Evolutionary conservation across 495 filamentous ascomycete species (phyloP).

Genomic region (Xylaria nigripes): DNA sequence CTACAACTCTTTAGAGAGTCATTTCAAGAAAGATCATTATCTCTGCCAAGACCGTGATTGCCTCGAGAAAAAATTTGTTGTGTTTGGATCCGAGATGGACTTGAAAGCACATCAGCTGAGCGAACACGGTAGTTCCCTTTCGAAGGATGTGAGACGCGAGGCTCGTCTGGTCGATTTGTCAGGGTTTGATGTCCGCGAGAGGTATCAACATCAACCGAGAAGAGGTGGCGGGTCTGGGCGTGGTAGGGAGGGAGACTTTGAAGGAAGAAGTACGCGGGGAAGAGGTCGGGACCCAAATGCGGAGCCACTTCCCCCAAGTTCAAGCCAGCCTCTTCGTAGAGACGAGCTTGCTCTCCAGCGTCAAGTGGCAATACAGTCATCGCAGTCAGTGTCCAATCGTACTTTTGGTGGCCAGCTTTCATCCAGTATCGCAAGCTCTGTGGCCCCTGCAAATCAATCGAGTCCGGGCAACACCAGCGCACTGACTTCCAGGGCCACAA

Average conservation of each 20-base stretch:
- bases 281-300: constrained; percentile 56
- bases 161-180: constrained; percentile 82
- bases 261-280: constrained; percentile 39
- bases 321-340: constrained; percentile 72
- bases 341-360: constrained; percentile 90
- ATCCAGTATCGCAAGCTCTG: constrained; percentile 17
- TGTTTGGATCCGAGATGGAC: constrained; percentile 90
- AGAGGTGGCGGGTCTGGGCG: constrained; percentile 42
- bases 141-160: constrained; percentile 78
- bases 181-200: constrained; percentile 66
- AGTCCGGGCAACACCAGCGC: neutral
- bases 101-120: constrained; percentile 81
- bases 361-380: constrained; percentile 82
- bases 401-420: constrained; percentile 79
- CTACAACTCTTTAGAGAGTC: constrained; percentile 72
- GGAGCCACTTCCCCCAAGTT: constrained; percentile 67
- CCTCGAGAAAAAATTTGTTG: constrained; percentile 94
- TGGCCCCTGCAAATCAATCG: constrained; percentile 12
- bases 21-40: constrained; percentile 85
- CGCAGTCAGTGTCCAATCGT: constrained; percentile 66
- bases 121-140: constrained; percentile 63
- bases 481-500: constrained; percentile 9
- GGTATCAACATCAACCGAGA: constrained; percentile 56
- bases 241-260: constrained; percentile 15
- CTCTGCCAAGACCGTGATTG: constrained; percentile 79